These are phyloP conservation scores for Auxenochlorella pyrenoidosa DNA, from an alignment of 139 green algal genomes.

Conservation along the genomic window DNA sequence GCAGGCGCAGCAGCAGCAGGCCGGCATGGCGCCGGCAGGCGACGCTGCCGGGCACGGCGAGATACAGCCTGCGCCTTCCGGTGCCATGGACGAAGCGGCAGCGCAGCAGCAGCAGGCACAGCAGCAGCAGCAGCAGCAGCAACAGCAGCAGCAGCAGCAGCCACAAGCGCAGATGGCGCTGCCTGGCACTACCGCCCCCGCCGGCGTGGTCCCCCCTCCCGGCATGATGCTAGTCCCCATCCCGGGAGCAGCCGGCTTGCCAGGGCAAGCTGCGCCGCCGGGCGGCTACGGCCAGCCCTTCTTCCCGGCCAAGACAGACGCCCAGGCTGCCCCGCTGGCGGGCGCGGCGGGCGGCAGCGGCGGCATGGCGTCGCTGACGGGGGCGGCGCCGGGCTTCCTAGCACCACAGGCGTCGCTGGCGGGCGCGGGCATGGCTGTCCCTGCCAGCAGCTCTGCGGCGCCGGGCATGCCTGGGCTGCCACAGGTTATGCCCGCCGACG, in stretches of 20 bases:
- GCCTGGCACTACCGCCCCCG: neutral
- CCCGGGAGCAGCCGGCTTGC: neutral
- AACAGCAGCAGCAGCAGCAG: neutral
- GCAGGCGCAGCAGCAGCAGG: constrained; percentile 8
- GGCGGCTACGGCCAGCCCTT: neutral
- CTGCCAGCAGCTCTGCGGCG: too few species aligned
- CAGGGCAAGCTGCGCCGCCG: neutral
- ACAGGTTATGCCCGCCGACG: constrained; percentile 1
- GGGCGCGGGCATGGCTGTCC: neutral
- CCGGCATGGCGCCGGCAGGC: neutral
- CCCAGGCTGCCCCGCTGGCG: neutral
- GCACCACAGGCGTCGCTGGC: neutral
- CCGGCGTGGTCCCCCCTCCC: neutral
- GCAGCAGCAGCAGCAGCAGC: neutral
- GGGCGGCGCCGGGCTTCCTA: neutral
- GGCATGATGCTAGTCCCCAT: constrained; percentile 33
- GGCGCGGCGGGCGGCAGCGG: neutral
- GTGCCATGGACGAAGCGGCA: neutral
- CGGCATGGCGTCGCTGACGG: neutral
- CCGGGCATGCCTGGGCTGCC: neutral
- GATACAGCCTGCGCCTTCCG: neutral
- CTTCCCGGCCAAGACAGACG: neutral
- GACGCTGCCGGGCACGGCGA: neutral
- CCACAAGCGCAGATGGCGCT: neutral
- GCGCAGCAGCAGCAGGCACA: neutral